Evolutionary conservation across 1,284 basidiomycete genomes (phyloP).

Genomic region (Tremellales sp.): DNA sequence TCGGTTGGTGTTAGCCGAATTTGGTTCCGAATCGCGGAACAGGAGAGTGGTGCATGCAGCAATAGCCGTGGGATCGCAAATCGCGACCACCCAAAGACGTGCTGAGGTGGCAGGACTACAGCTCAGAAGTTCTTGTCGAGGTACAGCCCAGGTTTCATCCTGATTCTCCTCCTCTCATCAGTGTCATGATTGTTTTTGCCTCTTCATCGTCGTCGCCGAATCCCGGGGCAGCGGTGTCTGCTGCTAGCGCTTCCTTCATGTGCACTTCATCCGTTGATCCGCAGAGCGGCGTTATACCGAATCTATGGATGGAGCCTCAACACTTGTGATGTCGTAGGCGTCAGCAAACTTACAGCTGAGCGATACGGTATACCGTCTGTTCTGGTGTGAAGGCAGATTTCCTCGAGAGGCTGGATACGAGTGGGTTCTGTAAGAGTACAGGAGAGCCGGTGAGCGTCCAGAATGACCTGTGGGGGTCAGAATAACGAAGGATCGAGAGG

Average conservation of each 20-base stretch:
- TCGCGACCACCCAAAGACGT: no score
- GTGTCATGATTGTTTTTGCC: no score
- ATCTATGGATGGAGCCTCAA: conserved; percentile 14
- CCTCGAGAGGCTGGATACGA: conserved; percentile 53
- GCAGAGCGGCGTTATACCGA: conserved; percentile 42
- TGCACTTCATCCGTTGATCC: conserved; percentile 49
- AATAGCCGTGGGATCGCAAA: no score
- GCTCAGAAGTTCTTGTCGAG: no score
- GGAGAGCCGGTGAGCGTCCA: conserved; percentile 80
- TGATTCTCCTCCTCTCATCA: no score
- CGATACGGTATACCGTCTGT: conserved; percentile 64
- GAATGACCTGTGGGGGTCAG: conserved; percentile 59
- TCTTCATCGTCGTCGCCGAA: no score
- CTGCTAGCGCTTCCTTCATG: conserved; percentile 61
- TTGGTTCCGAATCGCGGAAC: no score
- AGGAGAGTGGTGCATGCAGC: no score
- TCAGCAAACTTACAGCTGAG: conserved; percentile 50
- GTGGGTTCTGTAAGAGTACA: conserved; percentile 55
- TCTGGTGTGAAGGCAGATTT: conserved; percentile 57
- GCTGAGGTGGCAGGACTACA: no score
- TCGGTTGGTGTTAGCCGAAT: no score
- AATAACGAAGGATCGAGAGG: neutral
- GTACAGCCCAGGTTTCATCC: no score
- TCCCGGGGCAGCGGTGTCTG: no score
- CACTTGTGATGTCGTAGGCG: neutral